A percentile compares a stretch with the other conserved stretches of the same genome.
Conservation (phyloP, 495 filamentous ascomycete genomes). For the Penicillium verhagenii region DNA sequence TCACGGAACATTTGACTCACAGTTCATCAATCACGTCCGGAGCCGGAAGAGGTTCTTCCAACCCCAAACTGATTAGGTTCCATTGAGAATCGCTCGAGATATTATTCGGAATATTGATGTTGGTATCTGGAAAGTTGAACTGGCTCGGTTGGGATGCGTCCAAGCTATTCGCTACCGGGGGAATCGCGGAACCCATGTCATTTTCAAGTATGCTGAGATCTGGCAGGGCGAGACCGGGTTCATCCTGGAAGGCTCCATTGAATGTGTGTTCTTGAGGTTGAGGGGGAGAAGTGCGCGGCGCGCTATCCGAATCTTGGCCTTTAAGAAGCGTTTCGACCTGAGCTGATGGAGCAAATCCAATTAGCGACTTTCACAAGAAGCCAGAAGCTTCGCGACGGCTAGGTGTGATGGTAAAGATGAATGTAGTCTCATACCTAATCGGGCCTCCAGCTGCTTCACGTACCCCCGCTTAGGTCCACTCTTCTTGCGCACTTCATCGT, state of each 20-base stretch:
- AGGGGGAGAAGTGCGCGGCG: slow-evolving; percentile 17
- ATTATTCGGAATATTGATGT: no score
- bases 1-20: slow-evolving; percentile 46
- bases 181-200: slow-evolving; percentile 21
- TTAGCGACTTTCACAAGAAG: slow-evolving; percentile 16
- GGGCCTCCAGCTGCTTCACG: slow-evolving; percentile 94
- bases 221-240: slow-evolving; percentile 21
- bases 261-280: slow-evolving; percentile 25
- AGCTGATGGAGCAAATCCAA: slow-evolving; percentile 48
- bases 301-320: slow-evolving; percentile 44
- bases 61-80: slow-evolving; percentile 92
- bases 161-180: slow-evolving; percentile 25
- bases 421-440: slow-evolving; percentile 64
- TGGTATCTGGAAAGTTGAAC: slow-evolving; percentile 16
- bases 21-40: slow-evolving; percentile 89
- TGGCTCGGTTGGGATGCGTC: slow-evolving; percentile 23
- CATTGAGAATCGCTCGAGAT: slow-evolving; percentile 57
- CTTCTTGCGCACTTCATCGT: slow-evolving; percentile 95
- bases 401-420: background rate
- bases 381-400: background rate
- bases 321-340: slow-evolving; percentile 94
- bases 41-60: slow-evolving; percentile 87
- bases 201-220: slow-evolving; percentile 26
- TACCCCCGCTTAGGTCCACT: slow-evolving; percentile 98
- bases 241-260: slow-evolving; percentile 24